These are phyloP conservation scores for Wickerhamiella lipophila DNA, from an alignment of 805 yeast genomes.

Conservation along the genomic window DNA sequence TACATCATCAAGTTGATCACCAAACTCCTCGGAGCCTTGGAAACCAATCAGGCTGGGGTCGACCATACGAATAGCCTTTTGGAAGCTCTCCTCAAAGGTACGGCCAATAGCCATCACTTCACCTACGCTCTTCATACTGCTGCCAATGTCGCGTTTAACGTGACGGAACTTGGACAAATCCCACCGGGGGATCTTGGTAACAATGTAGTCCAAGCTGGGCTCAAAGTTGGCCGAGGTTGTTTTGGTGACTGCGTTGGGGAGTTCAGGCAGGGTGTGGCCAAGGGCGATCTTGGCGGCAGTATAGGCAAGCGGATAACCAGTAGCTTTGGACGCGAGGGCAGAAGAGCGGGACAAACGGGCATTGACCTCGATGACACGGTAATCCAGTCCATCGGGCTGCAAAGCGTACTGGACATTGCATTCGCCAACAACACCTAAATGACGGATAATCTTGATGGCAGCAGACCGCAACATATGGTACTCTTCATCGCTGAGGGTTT, in stretches of 20 bases:
- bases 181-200: slow-evolving; percentile 97
- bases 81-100: slow-evolving; percentile 93
- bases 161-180: slow-evolving; percentile 91
- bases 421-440: slow-evolving; percentile 97
- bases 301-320: slow-evolving; percentile 97
- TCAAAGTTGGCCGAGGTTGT: slow-evolving; percentile 94
- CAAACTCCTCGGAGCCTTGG: slow-evolving; percentile 60
- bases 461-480: slow-evolving; percentile 96
- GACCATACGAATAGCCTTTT: slow-evolving; percentile 84
- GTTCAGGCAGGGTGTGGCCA: slow-evolving; percentile 87
- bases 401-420: slow-evolving; percentile 96
- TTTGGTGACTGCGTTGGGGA: slow-evolving; percentile 93
- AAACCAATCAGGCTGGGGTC: slow-evolving; percentile 93
- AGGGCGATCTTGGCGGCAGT: slow-evolving; percentile 96
- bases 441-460: slow-evolving; percentile 94
- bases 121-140: slow-evolving; percentile 97
- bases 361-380: slow-evolving; percentile 93
- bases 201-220: slow-evolving; percentile 93
- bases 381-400: slow-evolving; percentile 90
- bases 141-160: slow-evolving; percentile 85
- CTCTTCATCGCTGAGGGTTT: slow-evolving; percentile 91
- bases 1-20: slow-evolving; percentile 77
- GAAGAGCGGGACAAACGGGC: slow-evolving; percentile 96
- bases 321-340: slow-evolving; percentile 95
- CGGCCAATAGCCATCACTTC: slow-evolving; percentile 99